Evolutionary conservation across 129 eudicot species (phyloP).

Genomic region (Tagetes patula): DNA sequence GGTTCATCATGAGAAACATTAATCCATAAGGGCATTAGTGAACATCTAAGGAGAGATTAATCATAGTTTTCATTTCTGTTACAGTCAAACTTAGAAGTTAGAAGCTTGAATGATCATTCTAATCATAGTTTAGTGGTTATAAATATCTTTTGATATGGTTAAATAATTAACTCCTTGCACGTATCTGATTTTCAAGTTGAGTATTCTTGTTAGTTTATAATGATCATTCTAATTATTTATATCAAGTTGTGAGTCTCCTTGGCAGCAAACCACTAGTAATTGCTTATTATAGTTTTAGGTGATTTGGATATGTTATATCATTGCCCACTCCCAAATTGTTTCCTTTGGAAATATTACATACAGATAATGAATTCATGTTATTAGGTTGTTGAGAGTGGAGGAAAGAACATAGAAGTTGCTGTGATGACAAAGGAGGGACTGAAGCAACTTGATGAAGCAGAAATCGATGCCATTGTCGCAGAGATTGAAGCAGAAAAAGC

Average conservation of each 20-base stretch:
- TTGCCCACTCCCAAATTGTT: neutral
- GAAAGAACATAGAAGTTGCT: conserved; percentile 95
- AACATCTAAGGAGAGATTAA: neutral
- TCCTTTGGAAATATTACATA: neutral
- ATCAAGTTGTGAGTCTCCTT: neutral
- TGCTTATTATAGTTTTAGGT: neutral
- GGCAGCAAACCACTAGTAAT: neutral
- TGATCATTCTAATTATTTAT: neutral
- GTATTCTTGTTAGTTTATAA: too few relatives aligned
- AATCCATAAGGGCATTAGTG: neutral
- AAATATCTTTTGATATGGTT: neutral
- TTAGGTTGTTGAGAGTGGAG: conserved; percentile 99
- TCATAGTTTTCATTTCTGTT: neutral
- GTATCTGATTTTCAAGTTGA: neutral
- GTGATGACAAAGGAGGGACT: conserved; percentile 98
- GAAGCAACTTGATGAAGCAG: conserved; percentile 90
- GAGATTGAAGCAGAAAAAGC: conserved; percentile 97
- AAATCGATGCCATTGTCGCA: conserved; percentile 88
- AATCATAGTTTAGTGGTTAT: neutral
- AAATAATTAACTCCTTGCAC: neutral
- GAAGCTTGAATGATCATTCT: too few relatives aligned
- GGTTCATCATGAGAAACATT: neutral
- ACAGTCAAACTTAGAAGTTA: neutral
- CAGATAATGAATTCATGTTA: neutral
- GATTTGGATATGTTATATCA: neutral